Evolutionary conservation across 129 eudicot species (phyloP).

Genomic region (Chrysanthemum makinoi): DNA sequence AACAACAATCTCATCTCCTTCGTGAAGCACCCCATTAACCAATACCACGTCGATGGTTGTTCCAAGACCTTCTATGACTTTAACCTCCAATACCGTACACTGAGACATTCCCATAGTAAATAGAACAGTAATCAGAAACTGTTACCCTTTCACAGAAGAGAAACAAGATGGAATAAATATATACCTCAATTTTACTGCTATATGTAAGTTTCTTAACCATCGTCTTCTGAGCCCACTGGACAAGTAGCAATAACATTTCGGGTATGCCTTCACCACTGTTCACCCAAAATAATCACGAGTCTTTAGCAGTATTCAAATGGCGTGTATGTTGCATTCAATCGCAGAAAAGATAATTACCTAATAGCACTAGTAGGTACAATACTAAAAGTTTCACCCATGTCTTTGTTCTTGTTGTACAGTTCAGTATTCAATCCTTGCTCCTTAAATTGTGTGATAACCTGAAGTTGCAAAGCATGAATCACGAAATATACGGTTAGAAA

Average conservation of each 20-base stretch:
- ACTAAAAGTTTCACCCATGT: slow-evolving; percentile 87
- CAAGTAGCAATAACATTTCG: slow-evolving; percentile 65
- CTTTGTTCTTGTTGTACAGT: slow-evolving; percentile 84
- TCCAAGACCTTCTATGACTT: slow-evolving; percentile 97
- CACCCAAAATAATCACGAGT: slow-evolving; percentile 16
- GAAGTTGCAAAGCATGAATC: slow-evolving; percentile 20
- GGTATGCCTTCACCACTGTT: slow-evolving; percentile 98
- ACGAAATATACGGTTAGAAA: slow-evolving; percentile 13
- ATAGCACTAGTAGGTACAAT: slow-evolving; percentile 96
- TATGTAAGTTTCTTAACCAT: slow-evolving; percentile 84
- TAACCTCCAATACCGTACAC: slow-evolving; percentile 99
- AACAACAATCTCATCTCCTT: slow-evolving; percentile 96
- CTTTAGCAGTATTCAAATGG: slow-evolving; percentile 8
- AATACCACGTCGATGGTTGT: slow-evolving; percentile 93
- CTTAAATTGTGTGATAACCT: slow-evolving; percentile 84
- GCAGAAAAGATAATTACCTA: slow-evolving; percentile 41
- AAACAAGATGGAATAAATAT: slow-evolving; percentile 6
- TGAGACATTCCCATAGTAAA: slow-evolving; percentile 30
- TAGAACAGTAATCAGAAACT: not conserved
- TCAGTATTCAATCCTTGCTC: slow-evolving; percentile 95
- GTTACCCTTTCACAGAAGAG: not conserved
- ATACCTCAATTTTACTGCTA: slow-evolving; percentile 71
- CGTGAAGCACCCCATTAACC: slow-evolving; percentile 95
- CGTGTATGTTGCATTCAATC: not conserved
- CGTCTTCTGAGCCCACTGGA: slow-evolving; percentile 95